Base-by-base conservation (phyloP, 2,329 filamentous ascomycete species). In the Purpureocillium takamizusanense region DNA sequence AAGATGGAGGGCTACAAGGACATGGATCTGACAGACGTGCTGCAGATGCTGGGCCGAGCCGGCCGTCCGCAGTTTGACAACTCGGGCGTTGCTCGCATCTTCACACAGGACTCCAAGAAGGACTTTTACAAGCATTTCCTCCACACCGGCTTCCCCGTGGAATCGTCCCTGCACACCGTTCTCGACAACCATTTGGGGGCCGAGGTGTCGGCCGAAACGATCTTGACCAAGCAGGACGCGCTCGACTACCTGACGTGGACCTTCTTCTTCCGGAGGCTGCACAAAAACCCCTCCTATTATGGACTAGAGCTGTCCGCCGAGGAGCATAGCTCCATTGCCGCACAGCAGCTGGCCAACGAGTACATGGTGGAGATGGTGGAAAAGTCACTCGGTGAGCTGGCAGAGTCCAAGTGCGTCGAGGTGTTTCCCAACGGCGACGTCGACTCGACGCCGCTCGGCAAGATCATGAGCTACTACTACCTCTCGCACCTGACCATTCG, bases 391-490 rank as follows among this genome's bases (percentile, higher is more conserved):
- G 68, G 69, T 17, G 88, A 94, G 54, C 75, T 98, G 4, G 83
- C 82, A 1, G 74, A 84, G 45, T 97, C 89, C 2, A 82, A 81
- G 38, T 98, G 92, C 64, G 78, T 95, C 13, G 73, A 81, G 14
- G 72, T 94, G 3, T 83, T 86, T 52, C 81, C 83, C 33, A 95
- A 92, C 47, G 90, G 90, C 32, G 84, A 95, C 49, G 81, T 98
- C 21, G 85, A 95, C 50, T 70, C 90, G 1, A 97, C 92, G 0
- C 82, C 90, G 0, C 74, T 97, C 7, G 92, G 92, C 52, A 95
- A 95, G 67, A 97, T 98, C 55, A 95, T 97, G 87, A 94, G 86
- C 59, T 98, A 97, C 70, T 98, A 98, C 71, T 98, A 98, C 56
- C 80, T 92, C 35, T 94, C 89, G 0, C 92, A 98, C 66, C 85